phyloP scores from a whole-genome alignment of 345 rosid species.

The Lepidium aucheri region DNA sequence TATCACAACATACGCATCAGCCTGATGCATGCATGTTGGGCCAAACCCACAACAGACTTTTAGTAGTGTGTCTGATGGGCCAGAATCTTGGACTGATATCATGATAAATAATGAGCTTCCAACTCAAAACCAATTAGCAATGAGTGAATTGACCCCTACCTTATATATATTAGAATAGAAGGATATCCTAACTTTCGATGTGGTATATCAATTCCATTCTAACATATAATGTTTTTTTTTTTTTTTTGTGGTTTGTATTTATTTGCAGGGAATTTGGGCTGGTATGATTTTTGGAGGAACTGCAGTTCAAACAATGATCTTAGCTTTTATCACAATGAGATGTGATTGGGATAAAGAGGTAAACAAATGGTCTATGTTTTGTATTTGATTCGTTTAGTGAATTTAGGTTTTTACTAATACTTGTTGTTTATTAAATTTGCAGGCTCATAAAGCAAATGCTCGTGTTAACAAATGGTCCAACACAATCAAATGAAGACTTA shows the following conservation, averaged over 20 bases:
- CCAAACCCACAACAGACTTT: too few species aligned
- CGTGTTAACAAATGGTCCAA: conserved; percentile 55
- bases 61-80: too few species aligned
- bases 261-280: conserved; percentile 72
- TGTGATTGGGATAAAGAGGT: conserved; percentile 90
- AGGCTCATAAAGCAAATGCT: conserved; percentile 62
- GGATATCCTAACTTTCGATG: too few species aligned
- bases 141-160: too few species aligned
- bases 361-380: background rate
- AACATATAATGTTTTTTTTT: background rate
- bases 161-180: too few species aligned
- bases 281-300: conserved; percentile 95
- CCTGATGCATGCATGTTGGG: too few species aligned
- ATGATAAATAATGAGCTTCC: too few species aligned
- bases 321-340: conserved; percentile 40
- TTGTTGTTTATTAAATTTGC: background rate
- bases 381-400: background rate
- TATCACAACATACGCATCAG: too few species aligned
- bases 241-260: background rate
- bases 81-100: too few species aligned
- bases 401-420: background rate
- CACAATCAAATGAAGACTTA: conserved; percentile 3
- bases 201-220: too few species aligned
- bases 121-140: too few species aligned
- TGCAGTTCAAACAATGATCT: conserved; percentile 52